Base-by-base conservation (phyloP, 805 yeast genomes). In the Zygosaccharomyces bisporus region DNA sequence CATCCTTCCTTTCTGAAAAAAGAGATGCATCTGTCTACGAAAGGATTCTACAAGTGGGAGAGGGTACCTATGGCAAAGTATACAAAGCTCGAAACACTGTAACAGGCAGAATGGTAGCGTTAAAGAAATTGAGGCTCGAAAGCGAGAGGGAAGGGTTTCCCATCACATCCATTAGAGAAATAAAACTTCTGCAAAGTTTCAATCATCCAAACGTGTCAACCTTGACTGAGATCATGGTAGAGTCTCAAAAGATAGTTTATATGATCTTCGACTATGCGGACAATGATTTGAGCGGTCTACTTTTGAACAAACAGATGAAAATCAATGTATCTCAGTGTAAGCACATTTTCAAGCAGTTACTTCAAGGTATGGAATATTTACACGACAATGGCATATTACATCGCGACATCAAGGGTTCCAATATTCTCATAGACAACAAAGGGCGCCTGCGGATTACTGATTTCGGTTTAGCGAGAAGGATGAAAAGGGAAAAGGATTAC, bases 191-290 rank as follows among this genome's bases (percentile, higher is more conserved):
- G 38, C 97, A 91, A 63, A 53, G 64, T 13, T 80, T 90, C 53
- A 78, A 84, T 43, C 96, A 93, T 64, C 76, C 73, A 13, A 88
- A 90, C 60, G 79, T 93, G 20, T 87, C 91, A 10, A 82, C 91
- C 0, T 70, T 93, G 33, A 65, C 77, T 34, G 99, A 93, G 62
- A 90, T 93, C 75, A 88, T 91, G 90, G 84, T 89, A 13, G 95
- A 87, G 54, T 53, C 61, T 4, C 56, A 67, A 63, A 68, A 64
- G 51, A 80, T 79, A 34, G 80, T 90, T 3, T 87, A 79, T 58
- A 91, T 93, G 97, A 81, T 90, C 4, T 86, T 91, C 59, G 95
- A 90, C 51, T 93, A 93, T 60, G 80, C 93, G 73, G 93, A 87
- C 57, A 95, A 93, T 64, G 99, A 93, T 60, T 72, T 93, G 34